Evolutionary conservation across 495 filamentous ascomycete genomes (phyloP).

Genomic region (Articulospora tetracladia): DNA sequence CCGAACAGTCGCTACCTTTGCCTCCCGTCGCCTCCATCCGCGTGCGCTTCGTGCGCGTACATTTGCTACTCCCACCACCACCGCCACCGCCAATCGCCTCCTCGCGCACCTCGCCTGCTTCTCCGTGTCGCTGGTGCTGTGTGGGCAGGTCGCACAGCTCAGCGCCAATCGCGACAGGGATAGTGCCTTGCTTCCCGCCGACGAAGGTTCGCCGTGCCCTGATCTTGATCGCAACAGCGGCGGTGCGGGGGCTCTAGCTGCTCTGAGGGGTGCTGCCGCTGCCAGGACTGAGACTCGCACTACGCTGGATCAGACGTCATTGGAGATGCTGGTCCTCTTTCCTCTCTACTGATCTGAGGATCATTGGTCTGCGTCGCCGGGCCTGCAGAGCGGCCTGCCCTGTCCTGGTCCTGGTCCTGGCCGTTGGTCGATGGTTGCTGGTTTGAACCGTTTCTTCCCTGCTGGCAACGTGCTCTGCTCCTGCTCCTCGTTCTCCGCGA

Average conservation of each 20-base stretch:
- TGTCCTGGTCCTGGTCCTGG: neutral
- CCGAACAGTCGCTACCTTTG: neutral
- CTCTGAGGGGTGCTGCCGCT: neutral
- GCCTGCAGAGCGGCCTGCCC: neutral
- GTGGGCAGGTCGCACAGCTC: neutral
- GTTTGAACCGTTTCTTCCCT: neutral
- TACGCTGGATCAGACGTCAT: constrained; percentile 5
- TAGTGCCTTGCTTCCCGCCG: constrained; percentile 12
- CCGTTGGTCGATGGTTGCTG: neutral
- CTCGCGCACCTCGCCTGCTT: neutral
- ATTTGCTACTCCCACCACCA: neutral
- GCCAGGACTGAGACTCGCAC: neutral
- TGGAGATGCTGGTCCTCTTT: constrained; percentile 19
- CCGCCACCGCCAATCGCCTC: neutral
- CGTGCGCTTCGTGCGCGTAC: too few relatives aligned
- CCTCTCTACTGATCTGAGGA: constrained; percentile 9
- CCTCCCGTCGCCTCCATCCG: neutral
- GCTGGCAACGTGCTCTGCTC: neutral
- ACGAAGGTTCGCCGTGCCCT: neutral
- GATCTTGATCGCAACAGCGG: neutral
- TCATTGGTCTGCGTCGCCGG: constrained; percentile 8
- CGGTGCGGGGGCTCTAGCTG: neutral
- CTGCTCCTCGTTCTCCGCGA: neutral
- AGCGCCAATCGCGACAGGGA: constrained; percentile 4
- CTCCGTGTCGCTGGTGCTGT: neutral